Conservation (phyloP, 495 filamentous ascomycete genomes). For the Aspergillus sclerotioniger region DNA sequence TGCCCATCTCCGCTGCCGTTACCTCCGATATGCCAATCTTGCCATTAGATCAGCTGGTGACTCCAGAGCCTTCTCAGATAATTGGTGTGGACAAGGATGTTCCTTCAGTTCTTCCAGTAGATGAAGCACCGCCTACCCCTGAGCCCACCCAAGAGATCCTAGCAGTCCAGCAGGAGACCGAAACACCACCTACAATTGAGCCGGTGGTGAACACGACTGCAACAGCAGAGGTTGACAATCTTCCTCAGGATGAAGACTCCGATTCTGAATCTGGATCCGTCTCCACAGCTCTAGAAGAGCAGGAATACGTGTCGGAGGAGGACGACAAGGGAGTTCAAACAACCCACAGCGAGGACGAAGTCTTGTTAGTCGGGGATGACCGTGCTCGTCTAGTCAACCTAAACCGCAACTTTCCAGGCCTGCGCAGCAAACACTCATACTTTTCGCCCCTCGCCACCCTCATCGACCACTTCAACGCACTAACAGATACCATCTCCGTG, state of each 20-base stretch:
- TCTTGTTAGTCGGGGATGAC: constrained; percentile 17
- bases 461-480: constrained; percentile 49
- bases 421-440: constrained; percentile 64
- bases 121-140: constrained; percentile 9
- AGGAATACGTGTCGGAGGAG: background rate
- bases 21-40: background rate
- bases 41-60: constrained; percentile 18
- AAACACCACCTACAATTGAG: background rate
- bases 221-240: background rate
- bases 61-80: constrained; percentile 27
- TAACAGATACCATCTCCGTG: constrained; percentile 67
- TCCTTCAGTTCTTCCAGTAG: background rate
- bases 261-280: background rate
- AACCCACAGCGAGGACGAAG: constrained; percentile 13
- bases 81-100: background rate
- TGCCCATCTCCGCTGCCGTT: background rate
- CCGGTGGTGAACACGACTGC: background rate
- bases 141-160: constrained; percentile 11
- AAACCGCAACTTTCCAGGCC: constrained; percentile 41
- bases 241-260: background rate
- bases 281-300: background rate
- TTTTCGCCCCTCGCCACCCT: constrained; percentile 68
- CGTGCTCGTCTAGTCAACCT: constrained; percentile 18
- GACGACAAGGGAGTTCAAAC: background rate
- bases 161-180: background rate